These are phyloP conservation scores for Glomus cerebriforme DNA, from an alignment of 192 early-diverging fungal species.

Conservation along the genomic window DNA sequence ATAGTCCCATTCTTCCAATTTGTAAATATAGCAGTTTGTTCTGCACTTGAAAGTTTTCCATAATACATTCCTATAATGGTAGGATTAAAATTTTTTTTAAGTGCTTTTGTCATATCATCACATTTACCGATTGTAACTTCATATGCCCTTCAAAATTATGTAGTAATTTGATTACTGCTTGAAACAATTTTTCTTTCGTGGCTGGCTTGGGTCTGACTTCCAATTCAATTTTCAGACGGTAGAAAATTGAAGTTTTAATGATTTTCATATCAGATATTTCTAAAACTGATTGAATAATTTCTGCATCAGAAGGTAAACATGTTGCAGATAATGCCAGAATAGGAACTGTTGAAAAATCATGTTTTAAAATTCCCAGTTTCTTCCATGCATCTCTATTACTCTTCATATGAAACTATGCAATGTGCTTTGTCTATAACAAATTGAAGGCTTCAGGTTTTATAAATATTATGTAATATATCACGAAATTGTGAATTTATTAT, in stretches of 20 bases:
- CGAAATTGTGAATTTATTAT: not conserved
- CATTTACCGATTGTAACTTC: not conserved
- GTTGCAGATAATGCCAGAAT: not conserved
- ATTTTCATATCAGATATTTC: not conserved
- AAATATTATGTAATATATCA: not conserved
- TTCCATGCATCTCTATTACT: not conserved
- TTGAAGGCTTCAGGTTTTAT: not conserved
- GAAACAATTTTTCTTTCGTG: conserved; percentile 2
- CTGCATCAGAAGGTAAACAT: not conserved
- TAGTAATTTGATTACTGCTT: not conserved
- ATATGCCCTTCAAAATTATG: conserved; percentile 9
- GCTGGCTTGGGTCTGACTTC: not conserved
- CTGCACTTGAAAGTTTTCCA: not conserved
- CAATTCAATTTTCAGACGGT: not conserved
- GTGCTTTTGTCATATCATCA: not conserved
- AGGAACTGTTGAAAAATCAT: not conserved
- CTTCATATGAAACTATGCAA: conserved; percentile 3
- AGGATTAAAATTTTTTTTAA: conserved; percentile 2
- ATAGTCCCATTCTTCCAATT: not conserved
- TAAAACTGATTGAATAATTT: not conserved
- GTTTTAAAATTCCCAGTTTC: not conserved
- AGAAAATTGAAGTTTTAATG: conserved; percentile 10
- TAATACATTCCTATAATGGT: conserved; percentile 4
- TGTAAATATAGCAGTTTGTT: conserved; percentile 10
- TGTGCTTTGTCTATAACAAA: conserved; percentile 13